A percentile compares a stretch with the other conserved stretches of the same genome.
Conservation (phyloP, 2,329 filamentous ascomycete genomes). For the Colletotrichum spinosum region DNA sequence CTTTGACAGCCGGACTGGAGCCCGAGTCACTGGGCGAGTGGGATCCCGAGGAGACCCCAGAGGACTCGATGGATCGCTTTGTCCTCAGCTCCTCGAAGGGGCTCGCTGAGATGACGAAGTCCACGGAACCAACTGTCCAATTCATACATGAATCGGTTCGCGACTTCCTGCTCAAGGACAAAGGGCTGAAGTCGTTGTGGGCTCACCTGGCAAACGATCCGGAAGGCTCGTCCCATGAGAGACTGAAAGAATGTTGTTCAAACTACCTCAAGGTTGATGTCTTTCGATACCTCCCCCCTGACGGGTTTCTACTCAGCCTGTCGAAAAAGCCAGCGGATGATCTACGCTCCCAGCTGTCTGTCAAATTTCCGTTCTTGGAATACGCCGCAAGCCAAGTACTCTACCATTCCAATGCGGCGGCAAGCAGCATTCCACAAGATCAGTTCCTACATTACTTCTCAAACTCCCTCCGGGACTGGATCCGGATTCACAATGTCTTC, state of each 20-base stretch:
- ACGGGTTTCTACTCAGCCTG: not conserved
- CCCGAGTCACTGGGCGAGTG: conserved; percentile 39
- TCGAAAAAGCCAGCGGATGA: not conserved
- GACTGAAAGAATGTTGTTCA: conserved; percentile 1
- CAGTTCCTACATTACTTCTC: rapidly evolving
- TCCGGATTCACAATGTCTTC: not conserved
- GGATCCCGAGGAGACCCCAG: conserved; percentile 35
- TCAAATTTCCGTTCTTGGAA: conserved; percentile 13
- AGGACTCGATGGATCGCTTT: conserved; percentile 41
- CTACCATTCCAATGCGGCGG: conserved; percentile 1
- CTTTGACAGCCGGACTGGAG: conserved; percentile 44
- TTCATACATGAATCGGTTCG: conserved; percentile 62
- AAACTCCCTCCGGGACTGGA: not conserved
- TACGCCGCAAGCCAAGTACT: conserved; percentile 11
- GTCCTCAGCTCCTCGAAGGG: conserved; percentile 59
- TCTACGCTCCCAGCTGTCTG: rapidly evolving
- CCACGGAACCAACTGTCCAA: conserved; percentile 49
- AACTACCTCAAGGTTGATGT: not conserved
- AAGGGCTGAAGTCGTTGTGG: not conserved
- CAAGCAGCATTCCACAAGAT: not conserved
- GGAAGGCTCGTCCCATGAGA: not conserved
- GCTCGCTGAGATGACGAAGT: conserved; percentile 53
- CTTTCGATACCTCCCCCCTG: not conserved
- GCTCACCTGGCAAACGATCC: not conserved
- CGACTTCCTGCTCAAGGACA: conserved; percentile 50